Base-by-base conservation (phyloP, 1,139 yeast genomes). In the Wickerhamomyces sp. region DNA sequence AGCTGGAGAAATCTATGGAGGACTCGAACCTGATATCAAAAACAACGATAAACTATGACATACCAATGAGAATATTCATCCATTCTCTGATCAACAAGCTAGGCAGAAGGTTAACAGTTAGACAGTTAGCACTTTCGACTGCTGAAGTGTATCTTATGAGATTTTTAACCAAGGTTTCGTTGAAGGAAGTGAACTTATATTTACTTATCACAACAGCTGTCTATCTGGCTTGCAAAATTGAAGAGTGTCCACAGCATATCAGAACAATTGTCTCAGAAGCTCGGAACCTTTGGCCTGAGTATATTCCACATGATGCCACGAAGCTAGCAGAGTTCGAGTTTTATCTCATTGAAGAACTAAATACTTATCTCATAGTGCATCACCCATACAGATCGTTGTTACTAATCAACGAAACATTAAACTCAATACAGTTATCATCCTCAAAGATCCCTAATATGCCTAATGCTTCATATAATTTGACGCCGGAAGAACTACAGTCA, bases 261-360 rank as follows among this genome's bases (percentile, higher is more conserved):
- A 68, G 97, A 41, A 76, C 90, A 2, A 73, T 92, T 13, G 76
- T 87, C 18, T 72, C 81, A 22, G 97, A 92, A 56, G 95, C 97
- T 3, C 68, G 96, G 37, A 83, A 83, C 33, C 63, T 88, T 36
- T 92, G 98, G 97, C 97, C 97, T 0, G 97, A 90, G 55, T 88
- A 81, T 56, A 82, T 92, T 26, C 95, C 97, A 0, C 89, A 86
- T 41, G 98, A 92, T 58, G 78, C 90, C 18, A 83, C 96, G 29
- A 87, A 86, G 55, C 70, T 92, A n/a, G 97, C 97, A 0, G 98
- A 92, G 58, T 87, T 94, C 64, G 98, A 92, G 63, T 92, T 92
- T 59, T 92, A 92, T 57, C 61, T 92, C 37, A 82, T 92, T 28
- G 97, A 89, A 56, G 97, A 90, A 59, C 71, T 92, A 65, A 88